phyloP scores from a whole-genome alignment of 164 flowering plant genomes.

The Tetracentron sinense region DNA sequence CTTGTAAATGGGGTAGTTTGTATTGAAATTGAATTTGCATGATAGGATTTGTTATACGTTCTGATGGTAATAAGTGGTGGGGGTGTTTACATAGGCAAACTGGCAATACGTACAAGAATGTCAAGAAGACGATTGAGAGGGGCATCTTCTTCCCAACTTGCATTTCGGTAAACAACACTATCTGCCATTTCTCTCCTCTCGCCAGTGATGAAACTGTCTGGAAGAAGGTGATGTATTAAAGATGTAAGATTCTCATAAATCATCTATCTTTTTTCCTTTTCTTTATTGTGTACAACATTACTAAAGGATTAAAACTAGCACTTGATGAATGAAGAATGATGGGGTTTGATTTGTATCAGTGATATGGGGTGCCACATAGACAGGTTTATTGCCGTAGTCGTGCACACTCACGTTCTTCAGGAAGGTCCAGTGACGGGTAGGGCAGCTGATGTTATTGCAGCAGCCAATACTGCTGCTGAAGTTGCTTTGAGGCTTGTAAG shows the following conservation, averaged over 20 bases:
- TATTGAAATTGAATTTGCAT: neutral
- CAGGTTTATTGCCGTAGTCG: conserved; percentile 89
- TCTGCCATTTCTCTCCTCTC: conserved; percentile 90
- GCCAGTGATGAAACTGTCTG: conserved; percentile 76
- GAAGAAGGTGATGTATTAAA: conserved; percentile 81
- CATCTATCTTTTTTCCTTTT: no score
- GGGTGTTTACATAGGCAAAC: conserved; percentile 55
- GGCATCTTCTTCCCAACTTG: conserved; percentile 96
- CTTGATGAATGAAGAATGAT: neutral
- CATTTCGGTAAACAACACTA: conserved; percentile 85
- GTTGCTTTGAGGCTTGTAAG: conserved; percentile 90
- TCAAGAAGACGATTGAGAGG: conserved; percentile 89
- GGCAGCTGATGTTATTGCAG: conserved; percentile 91
- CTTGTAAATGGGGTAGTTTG: neutral
- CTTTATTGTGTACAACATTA: no score
- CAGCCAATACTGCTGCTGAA: conserved; percentile 92
- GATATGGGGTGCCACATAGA: conserved; percentile 97
- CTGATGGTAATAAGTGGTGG: neutral
- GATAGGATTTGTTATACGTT: no score
- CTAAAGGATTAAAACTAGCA: no score
- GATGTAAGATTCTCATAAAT: conserved; percentile 44
- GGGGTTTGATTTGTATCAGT: conserved; percentile 32
- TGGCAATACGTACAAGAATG: conserved; percentile 84
- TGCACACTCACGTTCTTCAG: conserved; percentile 86
- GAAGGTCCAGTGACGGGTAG: conserved; percentile 80